Evolutionary conservation across 2,329 filamentous ascomycete species (phyloP).

Genomic region (Exophiala lecanii-corni): DNA sequence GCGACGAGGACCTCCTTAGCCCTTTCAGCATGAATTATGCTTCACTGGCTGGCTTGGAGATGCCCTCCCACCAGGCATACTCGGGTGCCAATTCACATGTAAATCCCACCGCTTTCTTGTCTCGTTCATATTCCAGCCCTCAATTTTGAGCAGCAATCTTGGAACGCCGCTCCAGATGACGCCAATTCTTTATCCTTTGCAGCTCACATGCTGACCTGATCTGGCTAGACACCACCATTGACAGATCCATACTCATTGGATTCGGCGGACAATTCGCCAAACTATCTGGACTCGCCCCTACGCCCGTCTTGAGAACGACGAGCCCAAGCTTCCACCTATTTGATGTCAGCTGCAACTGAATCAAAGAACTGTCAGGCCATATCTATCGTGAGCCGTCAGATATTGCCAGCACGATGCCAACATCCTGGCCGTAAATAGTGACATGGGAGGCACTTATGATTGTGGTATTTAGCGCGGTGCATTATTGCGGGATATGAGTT

Average conservation of each 20-base stretch:
- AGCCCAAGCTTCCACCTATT: constrained; percentile 35
- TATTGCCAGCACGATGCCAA: too few relatives aligned
- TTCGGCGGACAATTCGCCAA: constrained; percentile 40
- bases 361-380: too few relatives aligned
- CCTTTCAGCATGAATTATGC: constrained; percentile 59
- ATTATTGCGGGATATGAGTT: too few relatives aligned
- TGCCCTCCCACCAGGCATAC: constrained; percentile 37
- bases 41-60: constrained; percentile 54
- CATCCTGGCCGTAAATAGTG: too few relatives aligned
- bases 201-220: constrained; percentile 24
- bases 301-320: constrained; percentile 38
- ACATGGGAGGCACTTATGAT: too few relatives aligned
- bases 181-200: not conserved
- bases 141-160: constrained; percentile 19
- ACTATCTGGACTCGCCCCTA: constrained; percentile 38
- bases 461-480: too few relatives aligned
- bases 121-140: constrained; percentile 21
- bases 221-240: constrained; percentile 34
- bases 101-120: constrained; percentile 34
- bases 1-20: constrained; percentile 53
- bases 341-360: constrained; percentile 23
- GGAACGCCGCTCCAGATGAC: not conserved
- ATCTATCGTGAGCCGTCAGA: too few relatives aligned
- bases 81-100: constrained; percentile 39
- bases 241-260: constrained; percentile 37